These are phyloP conservation scores for Saturnispora quitensis DNA, from an alignment of 805 yeast genomes.

Conservation along the genomic window DNA sequence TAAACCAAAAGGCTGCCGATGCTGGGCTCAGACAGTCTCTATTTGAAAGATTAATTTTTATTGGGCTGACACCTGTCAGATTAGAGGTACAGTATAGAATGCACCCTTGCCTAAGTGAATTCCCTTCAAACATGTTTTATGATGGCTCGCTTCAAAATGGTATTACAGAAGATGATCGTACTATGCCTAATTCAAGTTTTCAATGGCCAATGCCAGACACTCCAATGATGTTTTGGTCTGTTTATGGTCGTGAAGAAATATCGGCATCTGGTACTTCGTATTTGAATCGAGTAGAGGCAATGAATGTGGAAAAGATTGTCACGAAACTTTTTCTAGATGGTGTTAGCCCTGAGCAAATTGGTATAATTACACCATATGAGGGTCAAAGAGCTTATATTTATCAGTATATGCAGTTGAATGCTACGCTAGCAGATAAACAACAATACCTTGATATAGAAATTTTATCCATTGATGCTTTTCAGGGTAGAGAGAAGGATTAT, in stretches of 20 bases:
- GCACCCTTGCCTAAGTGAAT: conserved; percentile 84
- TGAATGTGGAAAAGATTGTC: conserved; percentile 74
- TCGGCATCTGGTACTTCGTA: conserved; percentile 74
- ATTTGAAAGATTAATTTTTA: conserved; percentile 73
- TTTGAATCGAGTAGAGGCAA: conserved; percentile 81
- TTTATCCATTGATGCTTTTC: conserved; percentile 65
- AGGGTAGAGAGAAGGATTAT: conserved; percentile 49
- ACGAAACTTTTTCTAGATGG: conserved; percentile 70
- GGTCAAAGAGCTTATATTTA: conserved; percentile 82
- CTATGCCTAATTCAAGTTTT: conserved; percentile 45
- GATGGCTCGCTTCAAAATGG: conserved; percentile 92
- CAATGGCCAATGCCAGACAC: conserved; percentile 85
- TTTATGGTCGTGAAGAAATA: conserved; percentile 82
- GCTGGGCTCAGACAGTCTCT: conserved; percentile 84
- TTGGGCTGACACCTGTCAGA: conserved; percentile 79
- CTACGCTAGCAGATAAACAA: conserved; percentile 51
- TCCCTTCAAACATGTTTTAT: conserved; percentile 84
- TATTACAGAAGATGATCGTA: conserved; percentile 68
- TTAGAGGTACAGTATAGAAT: conserved; percentile 91
- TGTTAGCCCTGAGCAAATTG: conserved; percentile 70
- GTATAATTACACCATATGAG: conserved; percentile 90
- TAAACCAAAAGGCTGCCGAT: conserved; percentile 69
- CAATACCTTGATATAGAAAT: conserved; percentile 70
- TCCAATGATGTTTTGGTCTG: conserved; percentile 97
- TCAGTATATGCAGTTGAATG: conserved; percentile 68